Evolutionary conservation across 2,329 filamentous ascomycete genomes (phyloP), one percentile per base, ranked within the genome.

Genomic region (Penicillium sp.): DNA sequence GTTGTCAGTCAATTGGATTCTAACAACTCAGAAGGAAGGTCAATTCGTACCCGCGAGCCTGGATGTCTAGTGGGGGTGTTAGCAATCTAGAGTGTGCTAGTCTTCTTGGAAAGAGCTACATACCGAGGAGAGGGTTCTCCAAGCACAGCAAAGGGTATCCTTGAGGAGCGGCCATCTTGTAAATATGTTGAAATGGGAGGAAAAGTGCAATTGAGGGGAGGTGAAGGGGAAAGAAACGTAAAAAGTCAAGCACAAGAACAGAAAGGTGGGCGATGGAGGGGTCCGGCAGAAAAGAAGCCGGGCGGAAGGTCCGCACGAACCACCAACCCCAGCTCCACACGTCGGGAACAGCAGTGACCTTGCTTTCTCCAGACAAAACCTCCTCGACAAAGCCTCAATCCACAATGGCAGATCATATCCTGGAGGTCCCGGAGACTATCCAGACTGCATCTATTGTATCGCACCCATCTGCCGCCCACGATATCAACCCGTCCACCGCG

Each of bases 121-220:
- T 58, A 93, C 91, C 94, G 73, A 99, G 90, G 72, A 99, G 89
- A 79, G 95, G 95, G 81, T 99, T 99, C 89, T 97, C 95, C 73
- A 99, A 82, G 81, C 90, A 95, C 75, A 98, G 85, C 73, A 99
- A 90, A 79, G 91, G 85, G 83, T 90, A 98, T 80, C 93, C 89
- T 81, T 93, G 90, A 71, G 80, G 76, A 70, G 88, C 79, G 75
- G 91, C 84, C 92, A 96, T 96, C 74, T 72, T 81, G 64, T 11
- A 65, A 33, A 53, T 42, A 61, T 37, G 55, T 60, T 61, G 42
- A 35, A 58, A 51, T 42, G 51, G 52, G 40, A 49, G 37, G 19
- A 22, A 30, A 55, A n/a, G 42, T 59, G 55, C 56, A 59, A 51
- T 58, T 56, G 43, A 52, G 26, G 55, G 55, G 46, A 54, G 56